Evolutionary conservation across 2,329 filamentous ascomycete species (phyloP).

Genomic region (Talaromyces marneffei): DNA sequence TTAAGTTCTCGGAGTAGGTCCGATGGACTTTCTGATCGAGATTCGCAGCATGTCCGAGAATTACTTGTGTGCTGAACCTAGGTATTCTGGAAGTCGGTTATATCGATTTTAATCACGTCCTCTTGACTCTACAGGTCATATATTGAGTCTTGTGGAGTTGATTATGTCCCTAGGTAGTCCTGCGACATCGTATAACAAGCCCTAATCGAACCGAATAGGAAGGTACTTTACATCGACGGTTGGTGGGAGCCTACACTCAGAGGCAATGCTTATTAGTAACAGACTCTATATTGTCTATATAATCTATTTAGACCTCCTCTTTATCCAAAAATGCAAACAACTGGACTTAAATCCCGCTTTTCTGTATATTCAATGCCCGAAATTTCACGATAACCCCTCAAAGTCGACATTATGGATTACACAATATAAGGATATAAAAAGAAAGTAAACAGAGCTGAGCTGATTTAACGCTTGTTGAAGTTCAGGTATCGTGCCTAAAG

Average conservation of each 20-base stretch:
- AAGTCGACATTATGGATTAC: background rate
- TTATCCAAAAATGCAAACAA: background rate
- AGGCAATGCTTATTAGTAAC: background rate
- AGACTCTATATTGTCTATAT: background rate
- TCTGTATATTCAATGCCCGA: background rate
- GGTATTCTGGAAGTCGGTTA: background rate
- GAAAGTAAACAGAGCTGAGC: background rate
- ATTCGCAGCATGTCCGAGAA: background rate
- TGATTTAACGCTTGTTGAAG: conserved; percentile 40
- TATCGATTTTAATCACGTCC: background rate
- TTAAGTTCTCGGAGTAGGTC: background rate
- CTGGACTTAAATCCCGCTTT: background rate
- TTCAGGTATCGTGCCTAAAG: conserved; percentile 40
- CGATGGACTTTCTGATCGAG: background rate
- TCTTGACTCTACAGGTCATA: background rate
- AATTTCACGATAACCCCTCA: background rate
- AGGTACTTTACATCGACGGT: background rate
- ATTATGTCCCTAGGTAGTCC: background rate
- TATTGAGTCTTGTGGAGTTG: background rate
- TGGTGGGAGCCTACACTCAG: background rate
- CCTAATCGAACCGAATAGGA: background rate
- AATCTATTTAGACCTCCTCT: background rate
- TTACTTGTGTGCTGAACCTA: background rate
- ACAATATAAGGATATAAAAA: background rate
- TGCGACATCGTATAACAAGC: background rate